A percentile compares a stretch with the other conserved stretches of the same genome.
phyloP scores from a whole-genome alignment of 345 rosid genomes.

The Noccaea bulbosa region DNA sequence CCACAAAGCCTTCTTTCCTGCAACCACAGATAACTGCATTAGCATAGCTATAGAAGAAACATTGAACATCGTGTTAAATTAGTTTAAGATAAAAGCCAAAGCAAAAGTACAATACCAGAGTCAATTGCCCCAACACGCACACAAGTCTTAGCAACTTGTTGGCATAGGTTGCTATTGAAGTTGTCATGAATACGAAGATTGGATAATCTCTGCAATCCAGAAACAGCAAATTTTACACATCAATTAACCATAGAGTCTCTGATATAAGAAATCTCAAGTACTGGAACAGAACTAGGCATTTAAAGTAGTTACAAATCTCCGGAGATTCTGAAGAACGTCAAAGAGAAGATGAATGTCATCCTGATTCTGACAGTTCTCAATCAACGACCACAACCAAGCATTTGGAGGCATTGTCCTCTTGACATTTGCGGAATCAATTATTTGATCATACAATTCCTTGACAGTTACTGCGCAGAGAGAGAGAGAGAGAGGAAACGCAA shows the following conservation, averaged over 20 bases:
- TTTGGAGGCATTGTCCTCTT: slow-evolving; percentile 81
- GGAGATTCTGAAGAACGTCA: slow-evolving; percentile 59
- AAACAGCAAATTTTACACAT: background rate
- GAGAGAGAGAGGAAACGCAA: slow-evolving; percentile 3
- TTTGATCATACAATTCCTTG: slow-evolving; percentile 68
- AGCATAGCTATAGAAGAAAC: background rate
- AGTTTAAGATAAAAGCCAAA: background rate
- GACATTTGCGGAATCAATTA: slow-evolving; percentile 60
- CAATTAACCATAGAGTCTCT: background rate
- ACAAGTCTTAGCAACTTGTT: slow-evolving; percentile 79
- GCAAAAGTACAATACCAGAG: slow-evolving; percentile 58
- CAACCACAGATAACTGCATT: slow-evolving; percentile 15
- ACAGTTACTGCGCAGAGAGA: slow-evolving; percentile 57
- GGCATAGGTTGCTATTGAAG: slow-evolving; percentile 82
- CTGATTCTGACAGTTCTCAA: slow-evolving; percentile 60
- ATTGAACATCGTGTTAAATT: background rate
- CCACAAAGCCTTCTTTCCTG: slow-evolving; percentile 84
- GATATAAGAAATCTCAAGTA: background rate
- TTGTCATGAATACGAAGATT: slow-evolving; percentile 80
- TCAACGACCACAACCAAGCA: slow-evolving; percentile 82
- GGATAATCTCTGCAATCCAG: slow-evolving; percentile 69
- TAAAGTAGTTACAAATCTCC: slow-evolving; percentile 69
- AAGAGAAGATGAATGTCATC: slow-evolving; percentile 82
- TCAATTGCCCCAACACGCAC: slow-evolving; percentile 70
- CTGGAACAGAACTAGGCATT: slow-evolving; percentile 17